These are phyloP conservation scores for Colletotrichum sp. DNA, from an alignment of 2,329 filamentous ascomycete genomes.

Conservation along the genomic window DNA sequence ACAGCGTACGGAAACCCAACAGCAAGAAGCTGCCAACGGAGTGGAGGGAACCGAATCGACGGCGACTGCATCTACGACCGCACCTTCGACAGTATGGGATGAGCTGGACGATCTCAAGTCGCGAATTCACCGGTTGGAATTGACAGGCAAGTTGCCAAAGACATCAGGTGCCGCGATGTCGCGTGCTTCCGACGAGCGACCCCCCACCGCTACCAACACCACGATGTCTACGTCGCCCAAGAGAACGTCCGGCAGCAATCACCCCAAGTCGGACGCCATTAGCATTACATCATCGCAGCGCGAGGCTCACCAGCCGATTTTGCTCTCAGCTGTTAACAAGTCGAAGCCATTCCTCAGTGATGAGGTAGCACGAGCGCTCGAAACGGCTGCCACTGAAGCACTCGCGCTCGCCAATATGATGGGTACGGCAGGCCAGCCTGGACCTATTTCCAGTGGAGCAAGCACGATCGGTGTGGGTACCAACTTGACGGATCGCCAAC, in stretches of 20 bases:
- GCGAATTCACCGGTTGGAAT: constrained; percentile 85
- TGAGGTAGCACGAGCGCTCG: constrained; percentile 79
- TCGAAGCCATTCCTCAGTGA: constrained; percentile 72
- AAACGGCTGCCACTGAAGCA: constrained; percentile 83
- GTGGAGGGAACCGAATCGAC: constrained; percentile 83
- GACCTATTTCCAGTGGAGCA: constrained; percentile 70
- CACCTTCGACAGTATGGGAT: constrained; percentile 95
- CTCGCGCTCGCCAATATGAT: constrained; percentile 80
- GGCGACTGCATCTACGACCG: constrained; percentile 82
- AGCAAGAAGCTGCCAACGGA: constrained; percentile 41
- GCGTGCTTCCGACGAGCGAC: constrained; percentile 77
- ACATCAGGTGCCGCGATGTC: constrained; percentile 83
- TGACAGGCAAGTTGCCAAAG: constrained; percentile 85
- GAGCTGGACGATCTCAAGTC: constrained; percentile 96
- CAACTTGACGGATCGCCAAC: constrained; percentile 77
- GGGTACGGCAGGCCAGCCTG: constrained; percentile 71
- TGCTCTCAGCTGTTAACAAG: constrained; percentile 82
- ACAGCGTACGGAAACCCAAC: constrained; percentile 38
- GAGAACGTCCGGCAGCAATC: constrained; percentile 59
- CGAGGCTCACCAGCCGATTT: constrained; percentile 72
- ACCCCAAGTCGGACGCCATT: constrained; percentile 49
- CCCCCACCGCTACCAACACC: constrained; percentile 90
- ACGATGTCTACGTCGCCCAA: constrained; percentile 92
- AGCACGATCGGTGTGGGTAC: constrained; percentile 62
- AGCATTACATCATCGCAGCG: constrained; percentile 47